Evolutionary conservation across 2,329 filamentous ascomycete genomes (phyloP), one percentile per base, ranked within the genome.

Genomic region (Paracorniculantispora psalliotae): DNA sequence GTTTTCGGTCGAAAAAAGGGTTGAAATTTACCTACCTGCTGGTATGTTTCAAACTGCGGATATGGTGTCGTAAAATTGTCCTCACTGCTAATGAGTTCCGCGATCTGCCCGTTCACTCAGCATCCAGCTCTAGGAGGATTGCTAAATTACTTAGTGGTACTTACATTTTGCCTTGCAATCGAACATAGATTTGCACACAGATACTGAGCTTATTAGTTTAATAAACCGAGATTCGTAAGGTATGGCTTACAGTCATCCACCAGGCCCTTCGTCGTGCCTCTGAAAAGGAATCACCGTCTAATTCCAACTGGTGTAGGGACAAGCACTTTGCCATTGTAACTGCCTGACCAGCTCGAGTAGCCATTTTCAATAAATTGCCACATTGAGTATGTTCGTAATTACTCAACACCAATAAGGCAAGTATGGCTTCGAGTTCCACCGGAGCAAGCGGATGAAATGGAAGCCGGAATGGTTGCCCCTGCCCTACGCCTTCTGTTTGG

Each of bases 171-270:
- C 26, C 54, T 39, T 13, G 46, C 43, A 25, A 57, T 47, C n/a
- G 54, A 57, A 37, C 54, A 57, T n/a, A 57, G 17, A n/a, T 57
- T 28, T n/a, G 54, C 54, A n/a, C 54, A 47, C 17, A 57, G 46
- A 33, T 57, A 57, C 54, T 57, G 6, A 39, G 19, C 2, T 23
- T 23, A 44, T 57, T 15, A 57, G 54, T 21, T 21, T 9, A 15
- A 23, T 15, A 13, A 19, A 9, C 19, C 30, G 17, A 17, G 17
- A 13, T 26, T 28, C 12, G 3, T 37, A 37, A 4, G 12, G 7
- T 15, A 10, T n/a, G n/a, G 19, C 54, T 23, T 57, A 57, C 54
- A 23, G 41, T 57, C 54, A 57, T 57, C 54, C 54, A 57, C 54
- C 54, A 57, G 5, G 54, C 28, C 26, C 54, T 57, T 46, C 54